phyloP scores from a whole-genome alignment of 768 basidiomycete genomes.

The Crepidotus variabilis region DNA sequence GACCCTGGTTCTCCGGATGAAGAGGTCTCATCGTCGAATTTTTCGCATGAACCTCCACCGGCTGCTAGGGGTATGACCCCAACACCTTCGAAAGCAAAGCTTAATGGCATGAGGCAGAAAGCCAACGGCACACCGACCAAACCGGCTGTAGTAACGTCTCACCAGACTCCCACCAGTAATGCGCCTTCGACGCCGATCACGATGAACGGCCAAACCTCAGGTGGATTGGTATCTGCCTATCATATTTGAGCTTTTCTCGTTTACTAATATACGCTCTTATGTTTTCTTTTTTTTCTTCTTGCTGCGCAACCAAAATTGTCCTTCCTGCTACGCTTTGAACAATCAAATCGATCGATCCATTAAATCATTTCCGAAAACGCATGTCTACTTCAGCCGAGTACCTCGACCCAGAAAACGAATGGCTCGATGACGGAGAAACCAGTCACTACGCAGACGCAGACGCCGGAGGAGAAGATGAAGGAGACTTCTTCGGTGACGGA shows the following conservation, averaged over 20 bases:
- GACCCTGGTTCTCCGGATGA: conserved; percentile 16
- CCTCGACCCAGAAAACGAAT: conserved; percentile 5
- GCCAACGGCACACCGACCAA: background rate
- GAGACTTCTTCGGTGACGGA: conserved; percentile 4
- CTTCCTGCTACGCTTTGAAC: background rate
- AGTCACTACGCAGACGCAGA: conserved; percentile 6
- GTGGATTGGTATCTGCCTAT: conserved; percentile 30
- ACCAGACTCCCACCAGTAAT: background rate
- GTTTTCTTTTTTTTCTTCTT: conserved; percentile 9
- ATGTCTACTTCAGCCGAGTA: conserved; percentile 11
- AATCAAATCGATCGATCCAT: conserved; percentile 2
- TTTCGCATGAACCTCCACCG: background rate
- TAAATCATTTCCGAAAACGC: conserved; percentile 2
- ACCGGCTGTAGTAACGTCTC: background rate
- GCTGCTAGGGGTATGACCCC: background rate
- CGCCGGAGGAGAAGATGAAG: conserved; percentile 5
- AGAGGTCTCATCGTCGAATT: background rate
- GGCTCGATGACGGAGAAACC: conserved; percentile 7
- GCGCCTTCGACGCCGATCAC: conserved; percentile 4
- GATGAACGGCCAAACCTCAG: conserved; percentile 17
- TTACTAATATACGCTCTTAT: conserved; percentile 9
- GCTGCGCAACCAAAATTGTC: background rate
- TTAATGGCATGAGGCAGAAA: background rate
- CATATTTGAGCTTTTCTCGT: conserved; percentile 8
- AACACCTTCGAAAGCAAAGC: conserved; percentile 5